Percentiles rank a stretch among this genome's conserved stretches.
phyloP scores from a whole-genome alignment of 2,329 filamentous ascomycete species.

The Fusarium sp. region DNA sequence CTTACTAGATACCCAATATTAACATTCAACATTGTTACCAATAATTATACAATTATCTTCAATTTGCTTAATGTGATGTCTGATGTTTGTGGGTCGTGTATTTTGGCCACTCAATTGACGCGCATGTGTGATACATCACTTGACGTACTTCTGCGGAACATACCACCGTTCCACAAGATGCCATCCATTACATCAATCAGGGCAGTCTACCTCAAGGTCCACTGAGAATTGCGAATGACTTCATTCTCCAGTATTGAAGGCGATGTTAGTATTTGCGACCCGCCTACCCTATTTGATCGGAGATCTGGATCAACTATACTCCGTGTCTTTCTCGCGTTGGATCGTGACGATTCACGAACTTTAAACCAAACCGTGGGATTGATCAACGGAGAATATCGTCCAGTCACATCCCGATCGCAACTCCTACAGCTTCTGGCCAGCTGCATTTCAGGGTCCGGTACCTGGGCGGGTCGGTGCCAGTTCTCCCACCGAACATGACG shows the following conservation, averaged over 20 bases:
- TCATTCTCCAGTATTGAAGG: neutral
- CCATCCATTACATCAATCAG: neutral
- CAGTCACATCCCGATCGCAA: neutral
- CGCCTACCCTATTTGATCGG: neutral
- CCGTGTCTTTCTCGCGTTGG: neutral
- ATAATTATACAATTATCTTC: neutral
- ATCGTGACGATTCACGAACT: neutral
- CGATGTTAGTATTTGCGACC: neutral
- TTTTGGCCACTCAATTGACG: neutral
- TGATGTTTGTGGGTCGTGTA: neutral
- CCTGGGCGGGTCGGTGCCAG: conserved; percentile 24
- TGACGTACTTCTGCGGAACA: neutral
- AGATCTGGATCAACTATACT: neutral
- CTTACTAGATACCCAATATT: conserved; percentile 33
- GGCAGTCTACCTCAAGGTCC: neutral
- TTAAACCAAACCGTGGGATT: neutral
- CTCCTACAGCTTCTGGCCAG: neutral
- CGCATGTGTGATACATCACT: neutral
- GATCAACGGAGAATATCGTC: neutral
- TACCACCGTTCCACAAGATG: neutral
- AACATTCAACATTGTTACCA: conserved; percentile 12
- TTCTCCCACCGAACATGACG: conserved; percentile 42
- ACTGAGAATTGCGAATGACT: neutral
- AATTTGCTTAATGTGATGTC: neutral
- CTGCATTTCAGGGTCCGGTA: conserved; percentile 15